A percentile compares a stretch with the other conserved stretches of the same genome.
These are phyloP conservation scores for Aspergillus sp. DNA, from an alignment of 2,329 filamentous ascomycete genomes.

Conservation along the genomic window DNA sequence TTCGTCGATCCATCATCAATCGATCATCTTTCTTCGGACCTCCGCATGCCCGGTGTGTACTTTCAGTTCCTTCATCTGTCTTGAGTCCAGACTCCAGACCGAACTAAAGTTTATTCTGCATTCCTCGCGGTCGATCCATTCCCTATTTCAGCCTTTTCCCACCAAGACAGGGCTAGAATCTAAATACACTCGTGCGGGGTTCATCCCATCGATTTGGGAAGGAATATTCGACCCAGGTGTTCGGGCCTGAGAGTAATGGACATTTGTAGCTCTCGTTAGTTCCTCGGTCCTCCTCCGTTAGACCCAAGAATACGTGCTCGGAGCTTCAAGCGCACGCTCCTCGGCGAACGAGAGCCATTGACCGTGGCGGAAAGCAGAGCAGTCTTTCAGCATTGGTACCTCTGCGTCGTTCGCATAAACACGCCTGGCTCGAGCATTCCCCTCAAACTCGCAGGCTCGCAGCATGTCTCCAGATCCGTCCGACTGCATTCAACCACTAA, in stretches of 20 bases:
- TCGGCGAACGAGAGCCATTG: background rate
- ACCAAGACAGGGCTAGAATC: background rate
- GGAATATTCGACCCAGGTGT: background rate
- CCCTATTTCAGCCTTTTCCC: background rate
- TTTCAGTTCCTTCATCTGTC: background rate
- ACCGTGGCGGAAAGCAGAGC: background rate
- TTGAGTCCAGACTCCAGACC: background rate
- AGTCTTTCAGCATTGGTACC: background rate
- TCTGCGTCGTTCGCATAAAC: background rate
- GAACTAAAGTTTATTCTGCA: background rate
- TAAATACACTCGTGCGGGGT: background rate
- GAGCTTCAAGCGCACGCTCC: background rate
- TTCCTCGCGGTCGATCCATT: background rate
- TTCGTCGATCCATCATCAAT: background rate
- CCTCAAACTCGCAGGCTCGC: background rate
- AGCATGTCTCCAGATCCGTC: background rate
- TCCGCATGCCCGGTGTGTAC: background rate
- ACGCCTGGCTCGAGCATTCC: background rate
- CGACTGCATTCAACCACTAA: background rate
- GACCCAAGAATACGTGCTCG: background rate
- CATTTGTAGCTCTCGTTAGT: background rate
- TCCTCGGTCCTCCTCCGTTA: background rate
- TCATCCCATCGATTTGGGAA: background rate
- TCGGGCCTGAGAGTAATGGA: background rate
- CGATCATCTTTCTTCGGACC: background rate